Conservation (phyloP, 83 land plant genomes). For the Thuja plicata region DNA sequence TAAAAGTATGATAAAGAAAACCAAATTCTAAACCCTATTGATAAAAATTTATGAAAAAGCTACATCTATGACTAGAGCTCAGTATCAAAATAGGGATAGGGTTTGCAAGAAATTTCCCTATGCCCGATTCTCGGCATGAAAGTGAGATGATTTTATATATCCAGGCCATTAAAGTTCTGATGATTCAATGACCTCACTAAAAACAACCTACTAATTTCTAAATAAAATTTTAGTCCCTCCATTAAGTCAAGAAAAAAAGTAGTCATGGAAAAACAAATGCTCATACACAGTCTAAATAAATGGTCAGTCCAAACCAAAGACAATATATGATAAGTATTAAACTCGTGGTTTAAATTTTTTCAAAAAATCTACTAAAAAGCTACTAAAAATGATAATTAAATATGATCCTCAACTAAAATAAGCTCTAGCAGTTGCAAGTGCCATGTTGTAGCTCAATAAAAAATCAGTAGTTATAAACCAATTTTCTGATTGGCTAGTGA, state of each 20-base stretch:
- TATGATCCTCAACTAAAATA: neutral
- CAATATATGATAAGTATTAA: neutral
- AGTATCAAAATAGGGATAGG: too few species aligned
- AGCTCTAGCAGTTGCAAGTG: neutral
- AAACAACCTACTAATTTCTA: neutral
- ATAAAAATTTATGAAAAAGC: neutral
- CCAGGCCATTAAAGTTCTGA: neutral
- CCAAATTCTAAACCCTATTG: neutral
- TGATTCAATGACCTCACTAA: neutral
- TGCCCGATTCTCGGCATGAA: neutral
- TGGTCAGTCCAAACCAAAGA: neutral
- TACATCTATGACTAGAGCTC: neutral
- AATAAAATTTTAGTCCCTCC: neutral
- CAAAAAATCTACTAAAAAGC: neutral
- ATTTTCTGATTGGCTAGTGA: too few species aligned
- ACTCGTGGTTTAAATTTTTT: neutral
- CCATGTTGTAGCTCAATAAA: neutral
- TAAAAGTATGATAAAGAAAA: neutral
- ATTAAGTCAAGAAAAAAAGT: neutral
- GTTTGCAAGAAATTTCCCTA: neutral
- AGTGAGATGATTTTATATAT: neutral
- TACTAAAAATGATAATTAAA: neutral
- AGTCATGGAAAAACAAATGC: neutral
- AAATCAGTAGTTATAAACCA: too few species aligned
- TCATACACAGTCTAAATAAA: neutral